Base-by-base conservation (phyloP, 768 basidiomycete species). In the Kwoniella sp. region DNA sequence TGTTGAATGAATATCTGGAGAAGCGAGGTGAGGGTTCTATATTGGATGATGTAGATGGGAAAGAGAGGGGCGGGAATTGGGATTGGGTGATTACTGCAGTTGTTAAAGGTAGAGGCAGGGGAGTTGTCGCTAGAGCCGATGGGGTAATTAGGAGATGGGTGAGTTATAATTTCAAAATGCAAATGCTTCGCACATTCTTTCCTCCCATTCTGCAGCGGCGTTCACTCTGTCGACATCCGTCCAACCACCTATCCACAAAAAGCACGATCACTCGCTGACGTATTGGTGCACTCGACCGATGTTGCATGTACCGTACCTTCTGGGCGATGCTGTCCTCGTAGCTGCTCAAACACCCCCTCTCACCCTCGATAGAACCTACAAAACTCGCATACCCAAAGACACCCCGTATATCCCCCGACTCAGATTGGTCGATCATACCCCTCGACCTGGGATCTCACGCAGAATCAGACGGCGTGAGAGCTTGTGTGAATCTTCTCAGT, bases 21-120 rank as follows among this genome's bases (percentile, higher is more conserved):
- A 2, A 40, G n/a, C 55, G 55, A n/a, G 62, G 62, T 2, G 55
- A 64, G 22, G 62, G 62, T 1, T 24, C 30, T 12, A 21, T 57
- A 44, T 44, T 57, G n/a, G 40, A 47, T 3, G 27, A 30, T 25
- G 37, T 50, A 27, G 30, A 37, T 15, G 50, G 33, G 2, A 55
- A 51, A 10, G 67, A 60, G 9, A 48, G 58, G 1, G 71, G 67
- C 1, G 68, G 73, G 25, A 65, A 51, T 51, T 76, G 72, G 70
- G 73, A 79, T 27, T 79, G 78, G 78, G 60, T 79, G 1, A 56
- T 73, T 1, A 59, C 72, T 2, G 63, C 44, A 50, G 64, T 72
- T 33, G 76, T 77, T 2, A 72, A 64, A 36, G 78, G 76, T 4
- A 68, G 70, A 29, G 78, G 78, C 22, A 76, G 73, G 56, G 74